These are phyloP conservation scores for Kondoa subrosea DNA, from an alignment of 768 basidiomycete species.

Conservation along the genomic window DNA sequence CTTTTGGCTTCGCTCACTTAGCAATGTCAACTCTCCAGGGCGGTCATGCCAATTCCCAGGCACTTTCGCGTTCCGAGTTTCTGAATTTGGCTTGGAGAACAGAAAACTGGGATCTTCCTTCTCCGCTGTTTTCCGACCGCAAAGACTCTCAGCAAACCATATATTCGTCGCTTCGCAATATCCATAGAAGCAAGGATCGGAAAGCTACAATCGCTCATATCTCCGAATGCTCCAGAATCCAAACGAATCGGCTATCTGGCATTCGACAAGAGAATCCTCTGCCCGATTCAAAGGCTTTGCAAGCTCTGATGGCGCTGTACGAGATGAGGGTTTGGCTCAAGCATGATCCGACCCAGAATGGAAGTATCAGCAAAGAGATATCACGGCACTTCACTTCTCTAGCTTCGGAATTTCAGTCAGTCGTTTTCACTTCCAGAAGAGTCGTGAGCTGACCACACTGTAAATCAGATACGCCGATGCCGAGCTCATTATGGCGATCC, in stretches of 20 bases:
- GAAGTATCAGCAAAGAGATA: background rate
- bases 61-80: slow-evolving; percentile 37
- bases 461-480: background rate
- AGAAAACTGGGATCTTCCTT: slow-evolving; percentile 70
- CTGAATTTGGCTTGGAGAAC: slow-evolving; percentile 87
- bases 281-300: slow-evolving; percentile 51
- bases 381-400: background rate
- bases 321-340: slow-evolving; percentile 41
- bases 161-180: slow-evolving; percentile 60
- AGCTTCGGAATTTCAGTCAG: background rate
- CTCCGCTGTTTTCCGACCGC: slow-evolving; percentile 21
- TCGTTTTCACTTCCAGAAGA: background rate
- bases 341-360: background rate
- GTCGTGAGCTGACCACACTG: background rate
- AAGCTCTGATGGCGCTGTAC: slow-evolving; percentile 61
- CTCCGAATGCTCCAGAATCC: slow-evolving; percentile 40
- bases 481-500: background rate
- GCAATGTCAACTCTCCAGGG: slow-evolving; percentile 46
- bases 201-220: slow-evolving; percentile 36
- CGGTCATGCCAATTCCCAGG: slow-evolving; percentile 26
- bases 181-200: slow-evolving; percentile 52
- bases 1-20: slow-evolving; percentile 77
- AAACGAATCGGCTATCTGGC: slow-evolving; percentile 47
- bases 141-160: slow-evolving; percentile 41
- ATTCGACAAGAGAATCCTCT: slow-evolving; percentile 64